Percentiles rank a stretch among this genome's conserved stretches.
phyloP scores from a whole-genome alignment of 495 filamentous ascomycete genomes.

The Aspergillus egyptiacus region DNA sequence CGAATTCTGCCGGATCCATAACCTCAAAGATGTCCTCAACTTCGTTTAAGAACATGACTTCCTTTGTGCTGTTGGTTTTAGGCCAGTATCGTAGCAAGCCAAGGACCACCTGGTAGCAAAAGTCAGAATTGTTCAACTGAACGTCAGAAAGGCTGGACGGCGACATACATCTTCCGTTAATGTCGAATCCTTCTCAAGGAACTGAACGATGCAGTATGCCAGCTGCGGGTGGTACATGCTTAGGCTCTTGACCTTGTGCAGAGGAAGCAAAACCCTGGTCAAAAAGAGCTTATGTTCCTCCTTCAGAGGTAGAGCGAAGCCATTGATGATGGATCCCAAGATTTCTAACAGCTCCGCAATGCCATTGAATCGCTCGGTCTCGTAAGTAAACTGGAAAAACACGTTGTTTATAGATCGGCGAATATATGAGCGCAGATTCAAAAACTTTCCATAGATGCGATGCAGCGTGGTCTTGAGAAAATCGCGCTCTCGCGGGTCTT shows the following conservation, averaged over 20 bases:
- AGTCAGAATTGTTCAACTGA: background rate
- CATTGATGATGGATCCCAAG: conserved; percentile 97
- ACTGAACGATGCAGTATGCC: conserved; percentile 98
- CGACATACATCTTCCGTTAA: conserved; percentile 87
- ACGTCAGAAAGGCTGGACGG: background rate
- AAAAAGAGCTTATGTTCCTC: conserved; percentile 99
- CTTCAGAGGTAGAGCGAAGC: conserved; percentile 93
- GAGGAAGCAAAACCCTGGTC: conserved; percentile 82
- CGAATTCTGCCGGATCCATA: conserved; percentile 98
- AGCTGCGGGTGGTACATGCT: conserved; percentile 99
- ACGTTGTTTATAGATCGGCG: conserved; percentile 99
- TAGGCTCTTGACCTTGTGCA: conserved; percentile 97
- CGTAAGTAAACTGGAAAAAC: conserved; percentile 99
- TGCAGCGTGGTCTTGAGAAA: conserved; percentile 98
- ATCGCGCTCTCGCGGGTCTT: conserved; percentile 94
- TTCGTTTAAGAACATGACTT: conserved; percentile 99
- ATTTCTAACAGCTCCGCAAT: conserved; percentile 97
- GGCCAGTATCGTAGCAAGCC: conserved; percentile 96
- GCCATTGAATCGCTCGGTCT: conserved; percentile 97
- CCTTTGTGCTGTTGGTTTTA: conserved; percentile 98
- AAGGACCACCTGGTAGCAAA: conserved; percentile 69
- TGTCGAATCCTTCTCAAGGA: conserved; percentile 95
- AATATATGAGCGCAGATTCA: conserved; percentile 96
- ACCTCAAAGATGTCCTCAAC: conserved; percentile 99
- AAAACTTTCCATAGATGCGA: conserved; percentile 98